phyloP scores from a whole-genome alignment of 176 grass and related monocot genomes.

The Eleusine indica region DNA sequence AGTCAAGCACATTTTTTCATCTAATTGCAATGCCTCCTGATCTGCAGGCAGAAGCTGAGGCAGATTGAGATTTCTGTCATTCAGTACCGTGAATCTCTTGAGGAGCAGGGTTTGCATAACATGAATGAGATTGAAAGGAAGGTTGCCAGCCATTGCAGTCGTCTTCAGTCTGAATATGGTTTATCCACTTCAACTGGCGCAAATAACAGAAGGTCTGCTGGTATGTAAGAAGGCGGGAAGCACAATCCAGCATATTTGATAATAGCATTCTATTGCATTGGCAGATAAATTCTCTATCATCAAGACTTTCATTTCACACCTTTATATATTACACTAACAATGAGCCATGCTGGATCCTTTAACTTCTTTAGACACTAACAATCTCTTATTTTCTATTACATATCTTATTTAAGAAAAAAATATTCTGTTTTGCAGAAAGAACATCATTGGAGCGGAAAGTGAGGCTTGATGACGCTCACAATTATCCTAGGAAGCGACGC shows the following conservation, averaged over 20 bases:
- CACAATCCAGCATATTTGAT: slow-evolving; percentile 17
- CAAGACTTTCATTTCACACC: not conserved
- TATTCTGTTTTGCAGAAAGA: slow-evolving; percentile 54
- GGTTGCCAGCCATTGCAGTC: slow-evolving; percentile 65
- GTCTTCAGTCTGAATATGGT: slow-evolving; percentile 80
- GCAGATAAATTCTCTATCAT: not conserved
- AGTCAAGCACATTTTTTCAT: slow-evolving; percentile 2
- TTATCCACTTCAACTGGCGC: slow-evolving; percentile 66
- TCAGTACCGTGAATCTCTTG: slow-evolving; percentile 90
- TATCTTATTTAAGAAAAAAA: not conserved
- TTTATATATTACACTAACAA: not conserved
- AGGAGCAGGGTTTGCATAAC: slow-evolving; percentile 76
- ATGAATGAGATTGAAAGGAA: slow-evolving; percentile 86
- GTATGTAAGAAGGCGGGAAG: slow-evolving; percentile 50
- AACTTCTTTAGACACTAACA: not conserved
- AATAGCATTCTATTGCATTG: slow-evolving; percentile 29
- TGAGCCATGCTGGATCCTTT: not conserved
- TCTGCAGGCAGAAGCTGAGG: slow-evolving; percentile 85
- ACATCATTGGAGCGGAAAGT: slow-evolving; percentile 66
- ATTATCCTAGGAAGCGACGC: slow-evolving; percentile 62
- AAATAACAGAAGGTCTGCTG: slow-evolving; percentile 57
- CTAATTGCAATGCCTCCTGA: slow-evolving; percentile 21
- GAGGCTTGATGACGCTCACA: slow-evolving; percentile 47
- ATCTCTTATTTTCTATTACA: not conserved
- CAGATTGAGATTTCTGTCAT: slow-evolving; percentile 88